Evolutionary conservation across 805 yeast genomes (phyloP).

Genomic region (Lipomyces anomalus): DNA sequence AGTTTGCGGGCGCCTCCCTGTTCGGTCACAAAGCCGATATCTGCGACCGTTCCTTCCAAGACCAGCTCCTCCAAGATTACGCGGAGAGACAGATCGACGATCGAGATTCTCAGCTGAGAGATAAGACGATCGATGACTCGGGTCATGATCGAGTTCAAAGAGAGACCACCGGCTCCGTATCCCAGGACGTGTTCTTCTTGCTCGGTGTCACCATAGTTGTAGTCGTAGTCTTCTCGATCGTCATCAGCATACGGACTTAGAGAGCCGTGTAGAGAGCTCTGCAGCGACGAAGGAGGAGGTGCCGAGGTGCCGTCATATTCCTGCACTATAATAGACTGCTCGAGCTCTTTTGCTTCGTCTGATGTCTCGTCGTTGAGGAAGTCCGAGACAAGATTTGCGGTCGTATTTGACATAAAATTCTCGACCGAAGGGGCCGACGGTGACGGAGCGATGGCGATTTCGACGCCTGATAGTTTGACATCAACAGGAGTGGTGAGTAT

Average conservation of each 20-base stretch:
- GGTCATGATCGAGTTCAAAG: slow-evolving; percentile 26
- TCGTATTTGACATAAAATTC: slow-evolving; percentile 62
- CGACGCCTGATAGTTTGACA: slow-evolving; percentile 54
- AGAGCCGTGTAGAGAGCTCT: slow-evolving; percentile 2
- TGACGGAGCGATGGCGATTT: slow-evolving; percentile 42
- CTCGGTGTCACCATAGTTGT: slow-evolving; percentile 11
- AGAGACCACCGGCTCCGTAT: slow-evolving; percentile 31
- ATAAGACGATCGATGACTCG: slow-evolving; percentile 38
- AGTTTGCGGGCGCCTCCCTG: slow-evolving; percentile 14
- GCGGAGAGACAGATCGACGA: slow-evolving; percentile 17
- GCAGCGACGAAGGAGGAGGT: too few species aligned
- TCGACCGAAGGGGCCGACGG: slow-evolving; percentile 23
- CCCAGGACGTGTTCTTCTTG: slow-evolving; percentile 25
- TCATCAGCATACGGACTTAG: not conserved
- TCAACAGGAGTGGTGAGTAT: slow-evolving; percentile 45
- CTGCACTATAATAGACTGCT: slow-evolving; percentile 10
- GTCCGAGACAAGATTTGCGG: slow-evolving; percentile 59
- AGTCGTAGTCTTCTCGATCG: too few species aligned
- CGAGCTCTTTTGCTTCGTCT: slow-evolving; percentile 10
- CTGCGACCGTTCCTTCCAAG: slow-evolving; percentile 13
- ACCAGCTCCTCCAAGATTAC: slow-evolving; percentile 6
- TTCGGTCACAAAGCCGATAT: slow-evolving; percentile 2
- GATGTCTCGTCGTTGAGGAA: slow-evolving; percentile 40
- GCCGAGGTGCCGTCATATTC: too few species aligned
- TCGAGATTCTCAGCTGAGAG: slow-evolving; percentile 30